Conservation (phyloP, 164 flowering plant genomes). For the Nymphaea colorata region DNA sequence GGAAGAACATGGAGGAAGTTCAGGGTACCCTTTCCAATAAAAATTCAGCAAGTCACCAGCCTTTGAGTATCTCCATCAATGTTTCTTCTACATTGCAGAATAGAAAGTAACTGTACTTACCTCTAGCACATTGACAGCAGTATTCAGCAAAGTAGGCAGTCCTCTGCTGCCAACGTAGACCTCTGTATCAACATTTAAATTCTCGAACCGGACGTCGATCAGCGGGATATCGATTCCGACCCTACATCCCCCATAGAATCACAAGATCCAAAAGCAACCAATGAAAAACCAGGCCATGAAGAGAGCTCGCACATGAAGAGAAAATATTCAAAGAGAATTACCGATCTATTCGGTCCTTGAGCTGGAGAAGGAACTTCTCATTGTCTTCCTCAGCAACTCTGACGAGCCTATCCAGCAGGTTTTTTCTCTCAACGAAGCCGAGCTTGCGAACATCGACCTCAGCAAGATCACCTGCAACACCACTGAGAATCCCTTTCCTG, state of each 20-base stretch:
- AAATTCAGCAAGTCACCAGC: background rate
- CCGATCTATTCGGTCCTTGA: slow-evolving; percentile 35
- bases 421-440: slow-evolving; percentile 27
- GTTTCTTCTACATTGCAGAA: background rate
- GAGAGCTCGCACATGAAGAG: background rate
- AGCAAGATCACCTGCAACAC: slow-evolving; percentile 9
- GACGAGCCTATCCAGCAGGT: slow-evolving; percentile 42
- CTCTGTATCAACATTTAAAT: slow-evolving; percentile 38
- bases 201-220: slow-evolving; percentile 30
- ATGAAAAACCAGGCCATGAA: background rate
- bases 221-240: slow-evolving; percentile 37
- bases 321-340: background rate
- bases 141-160: slow-evolving; percentile 49
- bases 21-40: slow-evolving; percentile 5
- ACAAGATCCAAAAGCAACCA: background rate
- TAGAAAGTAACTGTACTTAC: slow-evolving; percentile 10
- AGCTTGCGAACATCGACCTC: slow-evolving; percentile 28
- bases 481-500: slow-evolving; percentile 26
- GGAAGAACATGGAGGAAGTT: slow-evolving; percentile 9
- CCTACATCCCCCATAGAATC: slow-evolving; percentile 8
- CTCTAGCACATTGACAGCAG: slow-evolving; percentile 36
- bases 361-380: slow-evolving; percentile 55
- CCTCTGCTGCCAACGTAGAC: slow-evolving; percentile 50
- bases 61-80: too few relatives aligned
- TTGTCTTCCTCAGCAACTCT: slow-evolving; percentile 54